Evolutionary conservation across 106 monocot species (phyloP).

Genomic region (Dendrobium huoshanense): DNA sequence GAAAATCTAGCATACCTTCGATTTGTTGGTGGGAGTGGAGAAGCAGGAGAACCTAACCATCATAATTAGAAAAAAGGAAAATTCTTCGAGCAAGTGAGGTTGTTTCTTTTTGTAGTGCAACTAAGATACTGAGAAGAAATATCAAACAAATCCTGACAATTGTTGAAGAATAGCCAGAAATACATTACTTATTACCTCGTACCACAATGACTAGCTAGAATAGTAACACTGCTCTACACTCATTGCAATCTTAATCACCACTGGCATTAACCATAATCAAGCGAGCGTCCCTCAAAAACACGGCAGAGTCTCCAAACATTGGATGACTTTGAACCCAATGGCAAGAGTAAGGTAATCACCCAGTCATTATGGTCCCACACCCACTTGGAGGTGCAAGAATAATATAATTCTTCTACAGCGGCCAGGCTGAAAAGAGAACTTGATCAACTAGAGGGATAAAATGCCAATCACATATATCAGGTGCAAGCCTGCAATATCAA

Average conservation of each 20-base stretch:
- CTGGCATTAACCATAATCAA: conserved; percentile 79
- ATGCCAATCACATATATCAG: too few relatives aligned
- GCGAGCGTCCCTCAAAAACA: conserved; percentile 56
- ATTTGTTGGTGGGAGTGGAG: conserved; percentile 23
- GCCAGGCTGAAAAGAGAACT: conserved; percentile 44
- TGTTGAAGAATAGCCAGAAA: too few relatives aligned
- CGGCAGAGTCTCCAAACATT: conserved; percentile 63
- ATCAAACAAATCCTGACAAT: not conserved
- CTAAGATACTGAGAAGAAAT: not conserved
- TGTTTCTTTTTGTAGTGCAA: not conserved
- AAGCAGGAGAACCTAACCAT: conserved; percentile 65
- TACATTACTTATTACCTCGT: too few relatives aligned
- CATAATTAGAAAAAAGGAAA: not conserved
- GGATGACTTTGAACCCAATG: conserved; percentile 25
- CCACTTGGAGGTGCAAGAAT: conserved; percentile 48
- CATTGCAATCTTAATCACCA: conserved; percentile 7
- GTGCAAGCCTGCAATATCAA: conserved; percentile 19
- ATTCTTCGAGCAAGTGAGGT: not conserved
- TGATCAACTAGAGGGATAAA: conserved; percentile 17
- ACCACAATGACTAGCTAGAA: too few relatives aligned
- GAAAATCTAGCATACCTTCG: conserved; percentile 36
- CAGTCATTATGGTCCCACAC: conserved; percentile 46
- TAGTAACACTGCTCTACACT: not conserved
- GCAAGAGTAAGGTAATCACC: conserved; percentile 15
- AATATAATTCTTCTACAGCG: conserved; percentile 25